Percentiles rank a stretch among this genome's conserved stretches.
Conservation (phyloP, 1,284 basidiomycete genomes). For the Cutaneotrichosporon sp. region DNA sequence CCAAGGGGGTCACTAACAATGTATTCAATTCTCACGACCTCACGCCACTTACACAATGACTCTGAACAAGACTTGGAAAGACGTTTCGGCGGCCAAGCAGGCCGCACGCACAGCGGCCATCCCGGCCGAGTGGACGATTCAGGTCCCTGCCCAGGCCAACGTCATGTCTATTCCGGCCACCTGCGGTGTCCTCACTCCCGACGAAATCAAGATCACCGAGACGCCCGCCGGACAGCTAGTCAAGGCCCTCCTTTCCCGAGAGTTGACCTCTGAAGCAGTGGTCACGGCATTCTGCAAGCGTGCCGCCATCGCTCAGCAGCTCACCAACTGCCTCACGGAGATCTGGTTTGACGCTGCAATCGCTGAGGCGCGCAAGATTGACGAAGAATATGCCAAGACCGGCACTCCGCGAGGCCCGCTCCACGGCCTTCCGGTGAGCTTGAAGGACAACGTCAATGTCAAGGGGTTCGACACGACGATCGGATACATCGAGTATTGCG, state of each 20-base stretch:
- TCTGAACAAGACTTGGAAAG: conserved; percentile 54
- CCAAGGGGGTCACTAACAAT: not conserved
- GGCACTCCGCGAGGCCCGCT: conserved; percentile 52
- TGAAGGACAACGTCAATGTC: conserved; percentile 45
- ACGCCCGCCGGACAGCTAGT: conserved; percentile 42
- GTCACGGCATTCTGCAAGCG: conserved; percentile 67
- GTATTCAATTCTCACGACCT: not conserved
- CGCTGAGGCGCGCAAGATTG: conserved; percentile 48
- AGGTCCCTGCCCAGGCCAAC: conserved; percentile 34
- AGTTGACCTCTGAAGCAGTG: conserved; percentile 28
- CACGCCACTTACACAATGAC: not conserved
- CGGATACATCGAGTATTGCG: conserved; percentile 11
- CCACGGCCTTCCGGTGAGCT: conserved; percentile 55
- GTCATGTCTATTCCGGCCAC: conserved; percentile 61
- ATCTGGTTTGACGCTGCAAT: conserved; percentile 51
- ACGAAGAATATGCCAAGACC: conserved; percentile 45
- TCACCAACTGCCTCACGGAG: conserved; percentile 55
- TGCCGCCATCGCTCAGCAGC: conserved; percentile 74
- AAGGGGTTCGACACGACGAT: conserved; percentile 10
- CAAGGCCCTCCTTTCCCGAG: conserved; percentile 24
- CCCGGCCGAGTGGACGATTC: conserved; percentile 60
- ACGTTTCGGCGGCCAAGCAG: conserved; percentile 58
- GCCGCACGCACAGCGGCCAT: conserved; percentile 58
- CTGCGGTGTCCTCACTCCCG: conserved; percentile 62
- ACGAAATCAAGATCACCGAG: conserved; percentile 68